Evolutionary conservation across 192 early-diverging fungal genomes (phyloP).

Genomic region (Phycomyces nitens): DNA sequence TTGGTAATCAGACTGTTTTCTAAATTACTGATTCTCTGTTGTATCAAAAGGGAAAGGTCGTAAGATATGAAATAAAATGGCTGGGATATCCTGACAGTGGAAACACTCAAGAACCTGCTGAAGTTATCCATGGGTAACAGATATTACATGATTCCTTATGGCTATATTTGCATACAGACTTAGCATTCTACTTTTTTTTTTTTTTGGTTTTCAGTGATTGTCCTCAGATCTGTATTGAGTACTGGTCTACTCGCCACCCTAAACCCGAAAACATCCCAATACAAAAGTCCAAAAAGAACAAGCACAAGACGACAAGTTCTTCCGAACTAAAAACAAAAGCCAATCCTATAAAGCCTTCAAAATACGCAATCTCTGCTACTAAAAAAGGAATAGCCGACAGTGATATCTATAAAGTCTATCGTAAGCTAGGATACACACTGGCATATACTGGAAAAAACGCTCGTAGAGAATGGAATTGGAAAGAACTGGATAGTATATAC

Average conservation of each 20-base stretch:
- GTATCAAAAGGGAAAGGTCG: not conserved
- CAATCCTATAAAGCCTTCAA: not conserved
- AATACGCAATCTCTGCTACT: not conserved
- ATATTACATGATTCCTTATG: too few relatives aligned
- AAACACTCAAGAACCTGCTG: conserved; percentile 1
- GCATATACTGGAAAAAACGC: too few relatives aligned
- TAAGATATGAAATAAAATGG: conserved; percentile 10
- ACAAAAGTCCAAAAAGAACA: not conserved
- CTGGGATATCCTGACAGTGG: not conserved
- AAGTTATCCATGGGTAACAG: conserved; percentile 12
- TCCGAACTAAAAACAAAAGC: not conserved
- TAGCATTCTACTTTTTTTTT: not conserved
- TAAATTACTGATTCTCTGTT: not conserved
- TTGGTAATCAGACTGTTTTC: not conserved
- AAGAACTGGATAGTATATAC: too few relatives aligned
- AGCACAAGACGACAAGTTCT: not conserved
- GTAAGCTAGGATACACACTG: too few relatives aligned
- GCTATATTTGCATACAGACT: not conserved
- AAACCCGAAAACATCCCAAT: not conserved
- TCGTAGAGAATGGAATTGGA: too few relatives aligned
- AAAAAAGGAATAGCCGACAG: too few relatives aligned
- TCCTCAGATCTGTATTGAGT: conserved; percentile 6
- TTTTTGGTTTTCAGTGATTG: conserved; percentile 3
- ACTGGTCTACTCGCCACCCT: not conserved
- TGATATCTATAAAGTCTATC: too few relatives aligned